Conservation (phyloP, 1,139 yeast species). For the Kodamaea plutei region DNA sequence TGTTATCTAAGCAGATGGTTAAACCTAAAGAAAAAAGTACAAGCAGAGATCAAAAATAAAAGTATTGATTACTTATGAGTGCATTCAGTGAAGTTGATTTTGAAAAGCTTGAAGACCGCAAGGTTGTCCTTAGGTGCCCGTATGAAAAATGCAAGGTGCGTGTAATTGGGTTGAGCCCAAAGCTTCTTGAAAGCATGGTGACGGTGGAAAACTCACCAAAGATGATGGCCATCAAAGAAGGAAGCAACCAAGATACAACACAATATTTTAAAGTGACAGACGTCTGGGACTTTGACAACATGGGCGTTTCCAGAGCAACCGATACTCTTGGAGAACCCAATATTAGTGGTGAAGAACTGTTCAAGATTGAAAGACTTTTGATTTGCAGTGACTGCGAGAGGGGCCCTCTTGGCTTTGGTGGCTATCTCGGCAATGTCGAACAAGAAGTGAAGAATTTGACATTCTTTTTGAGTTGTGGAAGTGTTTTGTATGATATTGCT, state of each 20-base stretch:
- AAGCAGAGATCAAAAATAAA: no score
- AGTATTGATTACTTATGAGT: background rate
- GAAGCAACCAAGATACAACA: constrained; percentile 7
- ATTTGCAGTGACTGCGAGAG: constrained; percentile 72
- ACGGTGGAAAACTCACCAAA: constrained; percentile 26
- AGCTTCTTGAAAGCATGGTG: constrained; percentile 12
- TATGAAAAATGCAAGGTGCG: constrained; percentile 33
- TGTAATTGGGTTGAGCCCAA: constrained; percentile 26
- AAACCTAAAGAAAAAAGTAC: no score
- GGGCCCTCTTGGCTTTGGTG: constrained; percentile 73
- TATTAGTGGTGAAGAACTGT: constrained; percentile 15
- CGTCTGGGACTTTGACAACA: constrained; percentile 74
- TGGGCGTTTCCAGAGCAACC: constrained; percentile 62
- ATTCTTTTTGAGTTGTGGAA: constrained; percentile 42
- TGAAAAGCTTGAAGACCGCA: constrained; percentile 2
- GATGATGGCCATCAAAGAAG: constrained; percentile 20
- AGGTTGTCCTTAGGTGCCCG: constrained; percentile 30
- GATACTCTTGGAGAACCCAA: constrained; percentile 19
- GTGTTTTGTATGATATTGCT: constrained; percentile 35
- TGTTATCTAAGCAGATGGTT: no score
- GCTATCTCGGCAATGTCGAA: constrained; percentile 25
- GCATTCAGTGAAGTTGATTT: constrained; percentile 6
- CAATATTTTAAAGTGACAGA: constrained; percentile 44
- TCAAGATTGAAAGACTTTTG: constrained; percentile 46
- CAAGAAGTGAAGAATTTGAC: constrained; percentile 34